A percentile compares a stretch with the other conserved stretches of the same genome.
phyloP scores from a whole-genome alignment of 1,284 basidiomycete genomes.

The Rhodotorula mucilaginosa region DNA sequence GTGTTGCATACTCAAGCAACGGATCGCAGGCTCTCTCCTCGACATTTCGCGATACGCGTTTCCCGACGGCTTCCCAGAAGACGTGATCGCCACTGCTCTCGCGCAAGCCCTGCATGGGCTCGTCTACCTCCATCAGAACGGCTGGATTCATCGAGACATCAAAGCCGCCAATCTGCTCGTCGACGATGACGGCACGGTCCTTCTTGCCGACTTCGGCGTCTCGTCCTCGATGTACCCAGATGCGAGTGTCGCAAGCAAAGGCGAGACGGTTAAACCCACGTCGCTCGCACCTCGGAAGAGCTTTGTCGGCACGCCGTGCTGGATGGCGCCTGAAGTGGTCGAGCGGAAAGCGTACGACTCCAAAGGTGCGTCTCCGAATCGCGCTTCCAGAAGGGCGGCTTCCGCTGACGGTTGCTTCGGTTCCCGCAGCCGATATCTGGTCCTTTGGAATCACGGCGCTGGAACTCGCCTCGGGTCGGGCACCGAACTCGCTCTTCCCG shows the following conservation, averaged over 20 bases:
- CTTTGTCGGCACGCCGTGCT: slow-evolving; percentile 88
- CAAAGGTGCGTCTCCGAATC: slow-evolving; percentile 48
- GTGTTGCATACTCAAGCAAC: neutral
- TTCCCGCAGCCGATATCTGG: slow-evolving; percentile 72
- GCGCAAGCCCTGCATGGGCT: slow-evolving; percentile 79
- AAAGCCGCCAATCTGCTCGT: slow-evolving; percentile 86
- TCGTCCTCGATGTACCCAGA: slow-evolving; percentile 71
- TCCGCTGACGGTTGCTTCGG: neutral
- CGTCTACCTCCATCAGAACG: slow-evolving; percentile 80
- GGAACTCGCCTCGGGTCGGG: slow-evolving; percentile 76
- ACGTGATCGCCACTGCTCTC: slow-evolving; percentile 76
- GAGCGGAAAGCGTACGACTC: slow-evolving; percentile 77
- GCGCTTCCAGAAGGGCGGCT: neutral
- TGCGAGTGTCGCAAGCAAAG: slow-evolving; percentile 3
- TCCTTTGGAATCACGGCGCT: slow-evolving; percentile 86
- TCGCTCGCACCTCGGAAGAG: slow-evolving; percentile 66
- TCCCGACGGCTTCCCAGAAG: slow-evolving; percentile 81
- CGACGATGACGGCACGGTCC: slow-evolving; percentile 72
- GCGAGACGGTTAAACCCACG: slow-evolving; percentile 43
- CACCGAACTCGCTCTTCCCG: slow-evolving; percentile 72
- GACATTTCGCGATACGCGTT: slow-evolving; percentile 61
- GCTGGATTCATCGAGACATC: slow-evolving; percentile 79
- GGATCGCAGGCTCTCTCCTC: slow-evolving; percentile 31
- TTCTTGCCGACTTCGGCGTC: slow-evolving; percentile 83
- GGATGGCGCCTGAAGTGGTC: slow-evolving; percentile 91